Base-by-base conservation (phyloP, 2,329 filamentous ascomycete genomes). In the Didymella keratinophila region DNA sequence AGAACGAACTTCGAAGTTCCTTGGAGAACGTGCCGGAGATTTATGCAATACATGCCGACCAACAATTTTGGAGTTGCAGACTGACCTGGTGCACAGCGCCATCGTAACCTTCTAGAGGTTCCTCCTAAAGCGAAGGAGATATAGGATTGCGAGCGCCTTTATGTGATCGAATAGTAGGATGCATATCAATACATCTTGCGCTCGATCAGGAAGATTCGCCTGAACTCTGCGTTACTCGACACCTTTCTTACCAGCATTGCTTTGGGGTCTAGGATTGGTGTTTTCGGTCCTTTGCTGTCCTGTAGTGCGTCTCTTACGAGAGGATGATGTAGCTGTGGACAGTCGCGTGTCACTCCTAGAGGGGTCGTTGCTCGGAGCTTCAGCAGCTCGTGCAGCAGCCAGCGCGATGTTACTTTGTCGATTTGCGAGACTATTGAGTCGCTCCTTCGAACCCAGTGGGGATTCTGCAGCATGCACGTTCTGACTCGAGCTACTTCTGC, bases 381-480 rank as follows among this genome's bases (percentile, higher is more conserved):
- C 62, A 34, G 56, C 60, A 44, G 52, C 56, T 30, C 60, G 56
- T 25, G 60, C 63, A 44, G 64, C 66, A 27, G 69, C 68, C 34
- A 71, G 49, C 23, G 69, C 68, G 43, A 62, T 60, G 23, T 53
- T 49, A 58, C 60, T 70, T 43, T 66, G 69, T 30, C 66, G 65
- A 12, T 66, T 57, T 23, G 60, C 53, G 51, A 58, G 65, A 59
- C 45, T 69, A 61, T 58, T 62, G 48, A n/a, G 58, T 56, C 41
- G 63, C 27, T 72, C 58, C 30, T 49, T 67, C 39, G 48, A 59
- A n/a, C 41, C 44, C n/a, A 43, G 28, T 10, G 56, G 54, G 25
- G 46, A 53, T 34, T 66, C 65, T 32, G 47, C 48, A 47, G 58
- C 30, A 46, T 34, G 50, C 30, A 61, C 32, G 14, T 61, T 65